Percentiles rank a stretch among this genome's conserved stretches.
phyloP scores from a whole-genome alignment of 148 eudicot genomes.

The Drosera capensis region DNA sequence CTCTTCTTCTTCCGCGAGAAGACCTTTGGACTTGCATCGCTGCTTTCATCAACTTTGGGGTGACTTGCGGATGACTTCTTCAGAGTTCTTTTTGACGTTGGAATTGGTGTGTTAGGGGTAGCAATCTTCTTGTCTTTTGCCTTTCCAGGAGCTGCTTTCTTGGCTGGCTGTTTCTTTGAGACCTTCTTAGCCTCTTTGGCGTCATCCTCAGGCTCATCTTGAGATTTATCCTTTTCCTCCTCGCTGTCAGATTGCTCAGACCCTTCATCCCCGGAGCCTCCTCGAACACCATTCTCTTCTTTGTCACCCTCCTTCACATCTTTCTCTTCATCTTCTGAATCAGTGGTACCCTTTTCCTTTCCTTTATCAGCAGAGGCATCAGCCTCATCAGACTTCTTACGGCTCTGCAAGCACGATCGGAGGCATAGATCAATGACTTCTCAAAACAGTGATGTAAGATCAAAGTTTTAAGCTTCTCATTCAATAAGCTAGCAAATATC shows the following conservation, averaged over 20 bases:
- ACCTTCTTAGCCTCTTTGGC: conserved; percentile 21
- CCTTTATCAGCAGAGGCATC: conserved; percentile 26
- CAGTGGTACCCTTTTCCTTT: conserved; percentile 22
- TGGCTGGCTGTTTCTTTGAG: conserved; percentile 30
- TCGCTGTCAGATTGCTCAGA: conserved; percentile 36
- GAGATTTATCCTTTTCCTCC: conserved; percentile 25
- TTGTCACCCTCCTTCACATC: conserved; percentile 25
- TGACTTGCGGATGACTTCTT: conserved; percentile 34
- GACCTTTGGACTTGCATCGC: conserved; percentile 44
- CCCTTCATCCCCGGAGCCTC: conserved; percentile 37
- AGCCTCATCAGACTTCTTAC: conserved; percentile 21
- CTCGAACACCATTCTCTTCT: conserved; percentile 35
- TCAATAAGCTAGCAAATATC: neutral
- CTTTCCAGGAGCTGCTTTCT: conserved; percentile 34
- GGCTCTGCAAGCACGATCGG: conserved; percentile 27
- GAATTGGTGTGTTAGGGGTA: conserved; percentile 31
- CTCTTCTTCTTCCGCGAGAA: conserved; percentile 61
- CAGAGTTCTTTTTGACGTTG: conserved; percentile 32
- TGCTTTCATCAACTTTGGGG: conserved; percentile 24
- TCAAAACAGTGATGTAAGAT: too few relatives aligned
- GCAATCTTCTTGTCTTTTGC: conserved; percentile 28
- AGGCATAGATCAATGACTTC: too few relatives aligned
- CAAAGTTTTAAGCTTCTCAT: too few relatives aligned
- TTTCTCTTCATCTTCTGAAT: conserved; percentile 32
- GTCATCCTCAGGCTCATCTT: conserved; percentile 43